Conservation (phyloP, 2,329 filamentous ascomycete species). For the Elsinoe ampelina region DNA sequence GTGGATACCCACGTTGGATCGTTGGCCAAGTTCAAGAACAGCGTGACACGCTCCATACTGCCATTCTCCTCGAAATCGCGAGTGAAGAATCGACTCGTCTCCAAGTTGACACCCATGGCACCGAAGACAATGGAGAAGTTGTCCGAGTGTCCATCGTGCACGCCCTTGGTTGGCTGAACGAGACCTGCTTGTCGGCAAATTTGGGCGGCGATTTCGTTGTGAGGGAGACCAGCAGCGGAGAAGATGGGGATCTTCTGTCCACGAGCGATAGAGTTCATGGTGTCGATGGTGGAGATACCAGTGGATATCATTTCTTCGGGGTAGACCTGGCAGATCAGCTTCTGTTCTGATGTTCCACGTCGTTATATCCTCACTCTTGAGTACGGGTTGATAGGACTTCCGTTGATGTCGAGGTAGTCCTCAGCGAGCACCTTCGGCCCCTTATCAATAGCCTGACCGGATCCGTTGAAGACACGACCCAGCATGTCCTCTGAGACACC, state of each 20-base stretch:
- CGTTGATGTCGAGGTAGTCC: slow-evolving; percentile 98
- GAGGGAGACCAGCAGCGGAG: slow-evolving; percentile 93
- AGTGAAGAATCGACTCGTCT: slow-evolving; percentile 97
- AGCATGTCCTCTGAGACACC: slow-evolving; percentile 99
- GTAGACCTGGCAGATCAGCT: slow-evolving; percentile 58
- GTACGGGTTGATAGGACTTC: slow-evolving; percentile 96
- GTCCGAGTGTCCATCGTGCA: slow-evolving; percentile 94
- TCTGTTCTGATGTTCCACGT: not conserved
- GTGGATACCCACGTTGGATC: slow-evolving; percentile 71
- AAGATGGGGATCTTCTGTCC: slow-evolving; percentile 99
- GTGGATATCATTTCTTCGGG: slow-evolving; percentile 99
- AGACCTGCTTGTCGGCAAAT: slow-evolving; percentile 96
- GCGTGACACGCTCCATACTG: slow-evolving; percentile 89
- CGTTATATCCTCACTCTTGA: slow-evolving; percentile 60
- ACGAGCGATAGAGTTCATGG: slow-evolving; percentile 87
- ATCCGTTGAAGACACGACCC: slow-evolving; percentile 97
- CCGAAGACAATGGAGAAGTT: slow-evolving; percentile 99
- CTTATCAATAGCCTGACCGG: slow-evolving; percentile 96
- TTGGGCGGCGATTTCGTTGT: slow-evolving; percentile 98
- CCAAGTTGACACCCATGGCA: slow-evolving; percentile 99
- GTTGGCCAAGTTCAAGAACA: slow-evolving; percentile 98
- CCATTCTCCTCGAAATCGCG: slow-evolving; percentile 98
- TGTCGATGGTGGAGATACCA: slow-evolving; percentile 97
- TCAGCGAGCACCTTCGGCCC: slow-evolving; percentile 96
- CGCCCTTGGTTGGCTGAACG: slow-evolving; percentile 82